Evolutionary conservation across 2,329 filamentous ascomycete genomes (phyloP).

Genomic region (Botrytis tulipae): DNA sequence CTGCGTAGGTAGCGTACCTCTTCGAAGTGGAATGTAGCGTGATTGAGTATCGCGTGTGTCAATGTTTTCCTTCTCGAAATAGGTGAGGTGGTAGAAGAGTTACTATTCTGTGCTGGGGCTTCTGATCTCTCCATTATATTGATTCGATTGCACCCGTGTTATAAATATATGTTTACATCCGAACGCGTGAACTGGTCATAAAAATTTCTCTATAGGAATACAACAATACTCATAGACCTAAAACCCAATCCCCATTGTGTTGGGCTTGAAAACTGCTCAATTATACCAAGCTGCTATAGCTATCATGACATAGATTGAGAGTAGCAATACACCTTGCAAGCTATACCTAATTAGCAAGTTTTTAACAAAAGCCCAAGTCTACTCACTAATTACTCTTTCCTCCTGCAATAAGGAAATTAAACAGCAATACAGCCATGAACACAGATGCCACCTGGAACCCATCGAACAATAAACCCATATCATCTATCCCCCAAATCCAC

Average conservation of each 20-base stretch:
- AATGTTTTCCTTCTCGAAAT: too few relatives aligned
- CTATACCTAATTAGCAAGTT: not conserved
- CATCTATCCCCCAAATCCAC: conserved; percentile 48
- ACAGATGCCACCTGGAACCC: conserved; percentile 5
- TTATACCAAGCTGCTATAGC: conserved; percentile 9
- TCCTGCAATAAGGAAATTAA: not conserved
- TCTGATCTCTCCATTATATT: not conserved
- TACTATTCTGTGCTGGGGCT: too few relatives aligned
- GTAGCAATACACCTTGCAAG: not conserved
- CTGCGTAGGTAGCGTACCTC: too few relatives aligned
- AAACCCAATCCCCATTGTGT: not conserved
- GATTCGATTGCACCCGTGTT: not conserved
- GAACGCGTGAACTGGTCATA: not conserved
- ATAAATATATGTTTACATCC: not conserved
- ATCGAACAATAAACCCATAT: conserved; percentile 13
- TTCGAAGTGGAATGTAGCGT: too few relatives aligned
- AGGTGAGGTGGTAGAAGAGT: too few relatives aligned
- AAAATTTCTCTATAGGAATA: not conserved
- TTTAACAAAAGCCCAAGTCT: not conserved
- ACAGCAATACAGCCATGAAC: conserved; percentile 17
- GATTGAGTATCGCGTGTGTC: too few relatives aligned
- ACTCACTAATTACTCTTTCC: conserved; percentile 14
- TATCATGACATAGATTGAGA: conserved; percentile 5
- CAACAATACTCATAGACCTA: not conserved
- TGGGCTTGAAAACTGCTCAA: not conserved